Evolutionary conservation across 148 eudicot genomes (phyloP).

Genomic region (Rhododendron simsii): DNA sequence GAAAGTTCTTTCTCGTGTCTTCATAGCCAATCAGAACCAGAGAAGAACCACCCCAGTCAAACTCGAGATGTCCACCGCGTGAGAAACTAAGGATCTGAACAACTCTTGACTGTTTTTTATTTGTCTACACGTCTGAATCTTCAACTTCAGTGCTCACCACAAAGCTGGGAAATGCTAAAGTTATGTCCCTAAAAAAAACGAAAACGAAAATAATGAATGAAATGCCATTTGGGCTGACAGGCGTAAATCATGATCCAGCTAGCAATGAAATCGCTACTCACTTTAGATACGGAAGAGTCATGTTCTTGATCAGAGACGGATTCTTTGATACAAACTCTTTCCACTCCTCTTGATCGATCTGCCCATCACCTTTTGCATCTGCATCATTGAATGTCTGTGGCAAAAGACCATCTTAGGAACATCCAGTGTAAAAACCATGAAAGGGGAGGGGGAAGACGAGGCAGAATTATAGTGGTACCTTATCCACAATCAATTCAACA

Average conservation of each 20-base stretch:
- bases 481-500: conserved; percentile 61
- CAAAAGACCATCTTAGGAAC: neutral
- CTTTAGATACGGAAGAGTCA: conserved; percentile 96
- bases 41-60: neutral
- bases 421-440: neutral
- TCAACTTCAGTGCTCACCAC: conserved; percentile 60
- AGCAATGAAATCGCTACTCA: conserved; percentile 25
- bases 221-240: neutral
- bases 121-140: conserved; percentile 37
- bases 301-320: conserved; percentile 88
- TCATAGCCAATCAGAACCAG: neutral
- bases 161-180: conserved; percentile 87
- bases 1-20: neutral
- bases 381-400: conserved; percentile 70
- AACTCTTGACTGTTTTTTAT: neutral
- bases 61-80: neutral
- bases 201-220: neutral
- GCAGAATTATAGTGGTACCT: conserved; percentile 31
- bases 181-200: conserved; percentile 58
- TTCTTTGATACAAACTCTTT: conserved; percentile 65
- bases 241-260: neutral
- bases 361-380: conserved; percentile 72
- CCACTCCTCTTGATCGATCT: conserved; percentile 88
- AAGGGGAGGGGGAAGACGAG: neutral
- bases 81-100: neutral